Conservation (phyloP, 179 eudicot genomes). For the Nepenthes alata region DNA sequence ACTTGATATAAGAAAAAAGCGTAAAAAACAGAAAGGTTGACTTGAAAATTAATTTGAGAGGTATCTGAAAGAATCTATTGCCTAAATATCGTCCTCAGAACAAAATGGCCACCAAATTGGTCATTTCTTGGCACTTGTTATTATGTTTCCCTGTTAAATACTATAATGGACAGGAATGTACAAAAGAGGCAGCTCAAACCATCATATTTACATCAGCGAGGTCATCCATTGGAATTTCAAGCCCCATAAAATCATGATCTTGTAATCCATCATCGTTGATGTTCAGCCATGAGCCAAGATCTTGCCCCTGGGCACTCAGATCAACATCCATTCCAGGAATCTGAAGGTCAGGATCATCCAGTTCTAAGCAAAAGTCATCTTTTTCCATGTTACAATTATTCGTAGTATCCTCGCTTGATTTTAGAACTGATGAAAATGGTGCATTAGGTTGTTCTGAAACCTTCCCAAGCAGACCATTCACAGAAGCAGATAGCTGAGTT, state of each 20-base stretch:
- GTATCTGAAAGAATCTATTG: slow-evolving; percentile 31
- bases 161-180: slow-evolving; percentile 30
- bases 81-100: slow-evolving; percentile 17
- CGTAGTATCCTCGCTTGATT: slow-evolving; percentile 17
- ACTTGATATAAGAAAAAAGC: slow-evolving; percentile 15
- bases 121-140: slow-evolving; percentile 7
- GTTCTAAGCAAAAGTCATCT: slow-evolving; percentile 21
- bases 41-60: slow-evolving; percentile 16
- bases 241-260: slow-evolving; percentile 45
- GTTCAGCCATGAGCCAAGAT: slow-evolving; percentile 67
- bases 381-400: slow-evolving; percentile 16
- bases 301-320: slow-evolving; percentile 50
- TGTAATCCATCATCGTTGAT: slow-evolving; percentile 52
- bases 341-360: slow-evolving; percentile 24
- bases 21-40: slow-evolving; percentile 12
- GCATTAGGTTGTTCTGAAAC: slow-evolving; percentile 31
- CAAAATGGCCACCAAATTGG: slow-evolving; percentile 18
- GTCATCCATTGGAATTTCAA: slow-evolving; percentile 80
- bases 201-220: slow-evolving; percentile 54
- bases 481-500: slow-evolving; percentile 38
- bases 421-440: slow-evolving; percentile 17
- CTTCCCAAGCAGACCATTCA: slow-evolving; percentile 19
- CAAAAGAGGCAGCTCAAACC: slow-evolving; percentile 29
- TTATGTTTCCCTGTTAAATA: slow-evolving; percentile 17
- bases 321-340: slow-evolving; percentile 49